Evolutionary conservation across 2,329 filamentous ascomycete genomes (phyloP).

Genomic region (Aureobasidium vineae): DNA sequence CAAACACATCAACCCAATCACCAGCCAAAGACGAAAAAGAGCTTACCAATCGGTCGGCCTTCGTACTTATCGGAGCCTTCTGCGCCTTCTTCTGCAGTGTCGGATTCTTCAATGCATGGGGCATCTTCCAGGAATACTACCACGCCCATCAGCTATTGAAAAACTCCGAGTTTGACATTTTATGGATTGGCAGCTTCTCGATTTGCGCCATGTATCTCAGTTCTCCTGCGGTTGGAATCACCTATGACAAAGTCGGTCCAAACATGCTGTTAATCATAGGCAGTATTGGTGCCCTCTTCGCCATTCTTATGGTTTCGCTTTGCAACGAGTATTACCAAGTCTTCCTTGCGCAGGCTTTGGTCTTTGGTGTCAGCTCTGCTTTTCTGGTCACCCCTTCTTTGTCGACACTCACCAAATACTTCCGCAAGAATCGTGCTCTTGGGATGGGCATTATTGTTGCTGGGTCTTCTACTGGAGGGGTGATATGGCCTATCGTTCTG

Average conservation of each 20-base stretch:
- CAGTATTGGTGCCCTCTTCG: slow-evolving; percentile 3
- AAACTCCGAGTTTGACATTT: slow-evolving; percentile 33
- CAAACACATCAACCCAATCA: neutral
- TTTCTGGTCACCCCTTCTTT: slow-evolving; percentile 49
- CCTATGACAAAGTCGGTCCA: slow-evolving; percentile 36
- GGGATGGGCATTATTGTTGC: slow-evolving; percentile 50
- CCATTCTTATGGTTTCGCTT: slow-evolving; percentile 48
- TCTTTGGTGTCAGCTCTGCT: slow-evolving; percentile 45
- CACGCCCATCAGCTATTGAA: slow-evolving; percentile 28
- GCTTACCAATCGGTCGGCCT: neutral
- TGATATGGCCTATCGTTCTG: slow-evolving; percentile 53
- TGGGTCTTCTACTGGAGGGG: slow-evolving; percentile 52
- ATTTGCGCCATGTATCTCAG: slow-evolving; percentile 34
- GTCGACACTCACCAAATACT: slow-evolving; percentile 47
- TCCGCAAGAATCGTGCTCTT: slow-evolving; percentile 48
- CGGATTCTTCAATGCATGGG: slow-evolving; percentile 35
- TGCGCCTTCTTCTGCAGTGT: slow-evolving; percentile 32
- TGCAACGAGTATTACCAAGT: slow-evolving; percentile 54
- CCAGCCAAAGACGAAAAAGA: neutral
- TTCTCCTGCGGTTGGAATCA: slow-evolving; percentile 34
- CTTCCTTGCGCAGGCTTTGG: slow-evolving; percentile 52
- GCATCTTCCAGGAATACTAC: slow-evolving; percentile 35
- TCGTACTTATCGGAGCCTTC: slow-evolving; percentile 28
- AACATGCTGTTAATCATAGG: slow-evolving; percentile 25
- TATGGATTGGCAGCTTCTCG: slow-evolving; percentile 36